phyloP scores from a whole-genome alignment of 495 filamentous ascomycete genomes.

The Trichoderma reesei region DNA sequence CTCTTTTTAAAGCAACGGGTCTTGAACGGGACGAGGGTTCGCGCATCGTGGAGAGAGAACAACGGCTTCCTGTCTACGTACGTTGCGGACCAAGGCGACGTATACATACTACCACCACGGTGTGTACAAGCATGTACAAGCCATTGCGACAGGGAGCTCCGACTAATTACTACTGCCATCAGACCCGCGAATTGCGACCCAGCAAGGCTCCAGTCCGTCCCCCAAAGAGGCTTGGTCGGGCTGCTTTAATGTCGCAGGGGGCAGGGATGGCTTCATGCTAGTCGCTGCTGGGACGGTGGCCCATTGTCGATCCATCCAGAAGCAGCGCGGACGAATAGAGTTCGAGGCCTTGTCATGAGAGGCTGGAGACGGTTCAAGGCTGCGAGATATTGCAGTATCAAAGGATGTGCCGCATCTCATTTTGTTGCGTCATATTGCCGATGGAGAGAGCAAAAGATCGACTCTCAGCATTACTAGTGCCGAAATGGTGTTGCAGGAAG shows the following conservation, averaged over 20 bases:
- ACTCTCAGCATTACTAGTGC: slow-evolving; percentile 2
- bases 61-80: neutral
- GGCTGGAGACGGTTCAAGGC: neutral
- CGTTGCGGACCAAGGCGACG: slow-evolving; percentile 2
- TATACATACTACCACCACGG: neutral
- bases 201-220: neutral
- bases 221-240: neutral
- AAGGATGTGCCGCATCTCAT: no score
- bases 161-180: neutral
- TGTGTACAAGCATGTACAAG: neutral
- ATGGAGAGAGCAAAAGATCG: neutral
- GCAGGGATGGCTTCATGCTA: neutral
- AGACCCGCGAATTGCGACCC: slow-evolving; percentile 4
- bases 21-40: slow-evolving; percentile 1
- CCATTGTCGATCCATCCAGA: slow-evolving; percentile 5
- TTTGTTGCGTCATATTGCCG: neutral
- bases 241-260: slow-evolving; percentile 8
- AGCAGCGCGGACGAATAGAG: neutral
- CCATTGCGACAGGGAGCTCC: slow-evolving; percentile 4
- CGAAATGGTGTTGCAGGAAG: neutral
- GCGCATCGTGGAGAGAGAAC: slow-evolving; percentile 5
- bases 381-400: neutral
- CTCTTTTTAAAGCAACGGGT: neutral
- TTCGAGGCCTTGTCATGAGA: neutral
- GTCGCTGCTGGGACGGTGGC: neutral